Conservation (phyloP, 2,329 filamentous ascomycete species). For the Blumeria hordei region DNA sequence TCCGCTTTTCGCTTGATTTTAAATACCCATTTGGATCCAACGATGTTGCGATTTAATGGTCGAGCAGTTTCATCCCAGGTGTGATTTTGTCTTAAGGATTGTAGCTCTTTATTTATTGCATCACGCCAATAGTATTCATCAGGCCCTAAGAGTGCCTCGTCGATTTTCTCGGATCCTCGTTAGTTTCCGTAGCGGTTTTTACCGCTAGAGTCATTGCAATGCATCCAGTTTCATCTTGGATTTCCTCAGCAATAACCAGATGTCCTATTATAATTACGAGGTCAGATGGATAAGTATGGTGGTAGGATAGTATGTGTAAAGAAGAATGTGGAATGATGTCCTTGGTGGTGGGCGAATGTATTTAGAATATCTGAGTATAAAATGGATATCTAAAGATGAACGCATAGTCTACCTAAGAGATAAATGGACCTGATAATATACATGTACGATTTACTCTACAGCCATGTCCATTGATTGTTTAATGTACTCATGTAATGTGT, state of each 20-base stretch:
- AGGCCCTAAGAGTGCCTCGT: background rate
- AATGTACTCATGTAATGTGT: too few relatives aligned
- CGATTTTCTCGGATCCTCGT: conserved; percentile 1
- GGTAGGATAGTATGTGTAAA: too few relatives aligned
- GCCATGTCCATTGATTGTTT: too few relatives aligned
- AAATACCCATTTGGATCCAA: conserved; percentile 2
- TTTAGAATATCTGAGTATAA: too few relatives aligned
- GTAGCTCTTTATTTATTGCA: background rate
- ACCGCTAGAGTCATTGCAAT: background rate
- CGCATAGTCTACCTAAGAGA: too few relatives aligned
- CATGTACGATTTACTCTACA: too few relatives aligned
- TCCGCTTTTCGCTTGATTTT: conserved; percentile 1
- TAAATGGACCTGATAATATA: too few relatives aligned
- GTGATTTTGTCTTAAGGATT: background rate
- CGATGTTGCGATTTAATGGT: background rate
- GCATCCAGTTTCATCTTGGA: background rate
- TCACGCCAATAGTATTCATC: background rate
- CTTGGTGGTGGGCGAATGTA: too few relatives aligned
- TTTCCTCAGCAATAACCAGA: background rate
- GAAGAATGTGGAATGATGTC: too few relatives aligned
- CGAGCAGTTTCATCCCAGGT: conserved; percentile 1
- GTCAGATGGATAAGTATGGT: too few relatives aligned
- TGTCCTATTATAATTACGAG: too few relatives aligned
- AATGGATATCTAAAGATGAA: too few relatives aligned
- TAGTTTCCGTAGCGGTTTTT: background rate